Percentiles rank a stretch among this genome's conserved stretches.
phyloP scores from a whole-genome alignment of 192 early-diverging fungal genomes.

The Entophlyctis luteolus region DNA sequence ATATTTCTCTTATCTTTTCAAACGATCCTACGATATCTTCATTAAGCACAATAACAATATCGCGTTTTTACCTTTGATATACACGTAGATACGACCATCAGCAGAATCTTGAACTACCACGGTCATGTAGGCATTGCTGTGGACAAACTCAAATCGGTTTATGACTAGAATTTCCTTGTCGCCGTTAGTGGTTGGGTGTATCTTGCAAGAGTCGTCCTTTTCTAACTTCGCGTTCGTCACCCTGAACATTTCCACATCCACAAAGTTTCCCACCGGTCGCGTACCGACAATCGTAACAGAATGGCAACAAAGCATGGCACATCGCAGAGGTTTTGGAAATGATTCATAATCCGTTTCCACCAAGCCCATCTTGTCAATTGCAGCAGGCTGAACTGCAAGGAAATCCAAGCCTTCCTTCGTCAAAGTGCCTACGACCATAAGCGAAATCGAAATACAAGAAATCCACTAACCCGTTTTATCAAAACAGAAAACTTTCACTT shows the following conservation, averaged over 20 bases:
- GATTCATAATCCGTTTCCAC: conserved; percentile 26
- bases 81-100: conserved; percentile 53
- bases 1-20: conserved; percentile 61
- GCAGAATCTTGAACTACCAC: conserved; percentile 59
- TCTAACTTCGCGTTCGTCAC: conserved; percentile 51
- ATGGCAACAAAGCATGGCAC: conserved; percentile 61
- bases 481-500: conserved; percentile 73
- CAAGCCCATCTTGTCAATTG: conserved; percentile 1
- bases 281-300: conserved; percentile 57
- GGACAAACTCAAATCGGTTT: conserved; percentile 45
- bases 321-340: conserved; percentile 28
- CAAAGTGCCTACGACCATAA: conserved; percentile 53
- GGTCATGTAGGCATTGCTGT: conserved; percentile 66
- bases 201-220: conserved; percentile 25
- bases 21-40: too few species aligned
- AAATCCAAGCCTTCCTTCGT: conserved; percentile 72
- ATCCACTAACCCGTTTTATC: conserved; percentile 56
- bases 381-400: conserved; percentile 42
- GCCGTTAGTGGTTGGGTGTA: conserved; percentile 11
- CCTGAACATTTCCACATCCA: conserved; percentile 76
- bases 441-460: background rate
- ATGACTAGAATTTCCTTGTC: conserved; percentile 45
- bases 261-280: conserved; percentile 69
- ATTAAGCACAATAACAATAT: too few species aligned
- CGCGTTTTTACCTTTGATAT: too few species aligned